Conservation (phyloP, 306 rosid species). For the Prinsepia uniflora region DNA sequence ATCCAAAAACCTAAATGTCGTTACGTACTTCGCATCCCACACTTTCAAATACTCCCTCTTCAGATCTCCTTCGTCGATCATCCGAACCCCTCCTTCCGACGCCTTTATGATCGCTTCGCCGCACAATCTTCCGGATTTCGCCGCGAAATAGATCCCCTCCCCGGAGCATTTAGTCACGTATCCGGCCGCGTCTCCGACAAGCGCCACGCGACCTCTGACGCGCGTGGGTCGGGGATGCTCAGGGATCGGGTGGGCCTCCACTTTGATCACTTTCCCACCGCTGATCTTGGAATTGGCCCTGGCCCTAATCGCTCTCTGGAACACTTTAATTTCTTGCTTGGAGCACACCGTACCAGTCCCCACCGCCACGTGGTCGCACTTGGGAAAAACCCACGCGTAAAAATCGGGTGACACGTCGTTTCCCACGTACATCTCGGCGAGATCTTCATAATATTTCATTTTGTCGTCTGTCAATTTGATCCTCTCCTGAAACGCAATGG, state of each 20-base stretch:
- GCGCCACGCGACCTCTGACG: constrained; percentile 72
- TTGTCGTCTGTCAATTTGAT: constrained; percentile 70
- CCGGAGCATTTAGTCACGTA: constrained; percentile 87
- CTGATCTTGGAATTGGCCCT: constrained; percentile 50
- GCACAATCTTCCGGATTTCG: constrained; percentile 72
- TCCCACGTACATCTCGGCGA: constrained; percentile 85
- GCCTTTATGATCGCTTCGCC: constrained; percentile 68
- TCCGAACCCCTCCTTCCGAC: constrained; percentile 61
- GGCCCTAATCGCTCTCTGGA: constrained; percentile 64
- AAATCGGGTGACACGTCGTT: constrained; percentile 89
- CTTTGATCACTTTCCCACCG: constrained; percentile 70
- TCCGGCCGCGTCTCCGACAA: constrained; percentile 87
- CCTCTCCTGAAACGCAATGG: constrained; percentile 86
- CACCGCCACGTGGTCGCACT: constrained; percentile 95
- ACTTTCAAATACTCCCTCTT: constrained; percentile 70
- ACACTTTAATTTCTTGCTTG: constrained; percentile 55
- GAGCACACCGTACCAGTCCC: constrained; percentile 77
- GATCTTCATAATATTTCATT: constrained; percentile 67
- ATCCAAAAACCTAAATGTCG: constrained; percentile 66
- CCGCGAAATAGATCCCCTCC: constrained; percentile 86
- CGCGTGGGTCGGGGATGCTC: constrained; percentile 74
- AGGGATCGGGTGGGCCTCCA: constrained; percentile 92
- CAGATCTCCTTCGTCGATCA: constrained; percentile 61
- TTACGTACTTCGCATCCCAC: constrained; percentile 61
- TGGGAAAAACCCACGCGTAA: constrained; percentile 93